Evolutionary conservation across 805 yeast species (phyloP).

Genomic region (Wickerhamiella hasegawae): DNA sequence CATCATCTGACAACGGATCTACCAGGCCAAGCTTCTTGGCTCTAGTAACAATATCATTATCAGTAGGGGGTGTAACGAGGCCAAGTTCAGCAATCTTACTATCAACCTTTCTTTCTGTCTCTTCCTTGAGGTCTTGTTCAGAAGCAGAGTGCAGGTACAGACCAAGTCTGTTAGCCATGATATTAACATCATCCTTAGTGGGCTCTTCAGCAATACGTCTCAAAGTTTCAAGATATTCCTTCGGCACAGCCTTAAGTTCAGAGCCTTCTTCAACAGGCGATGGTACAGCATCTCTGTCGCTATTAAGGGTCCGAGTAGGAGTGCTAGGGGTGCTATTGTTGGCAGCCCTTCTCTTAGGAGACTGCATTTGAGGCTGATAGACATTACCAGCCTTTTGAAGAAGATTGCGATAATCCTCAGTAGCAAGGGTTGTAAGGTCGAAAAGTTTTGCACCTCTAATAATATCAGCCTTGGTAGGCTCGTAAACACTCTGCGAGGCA

Average conservation of each 20-base stretch:
- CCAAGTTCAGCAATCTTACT: conserved; percentile 9
- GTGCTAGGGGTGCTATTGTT: background rate
- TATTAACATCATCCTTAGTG: conserved; percentile 15
- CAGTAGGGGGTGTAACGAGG: conserved; percentile 6
- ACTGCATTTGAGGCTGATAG: background rate
- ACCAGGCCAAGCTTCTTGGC: conserved; percentile 2
- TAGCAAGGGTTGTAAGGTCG: conserved; percentile 29
- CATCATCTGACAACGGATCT: conserved; percentile 1
- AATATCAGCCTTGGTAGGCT: conserved; percentile 22
- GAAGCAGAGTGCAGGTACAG: conserved; percentile 6
- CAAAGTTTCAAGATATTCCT: conserved; percentile 17
- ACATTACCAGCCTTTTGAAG: conserved; percentile 11
- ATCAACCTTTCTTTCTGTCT: conserved; percentile 10
- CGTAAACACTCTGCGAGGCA: conserved; percentile 18
- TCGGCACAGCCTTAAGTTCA: conserved; percentile 18
- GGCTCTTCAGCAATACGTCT: conserved; percentile 20
- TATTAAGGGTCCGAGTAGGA: no score
- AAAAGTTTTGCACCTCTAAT: conserved; percentile 26
- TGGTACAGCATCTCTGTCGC: no score
- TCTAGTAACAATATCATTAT: conserved; percentile 1
- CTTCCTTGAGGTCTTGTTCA: conserved; percentile 5
- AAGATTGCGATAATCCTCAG: conserved; percentile 28
- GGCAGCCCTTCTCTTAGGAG: no score
- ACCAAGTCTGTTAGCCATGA: conserved; percentile 16
- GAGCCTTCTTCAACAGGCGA: conserved; percentile 2